Percentiles rank a stretch among this genome's conserved stretches.
Evolutionary conservation across 495 filamentous ascomycete genomes (phyloP).

Genomic region (Neurospora tetrasperma): DNA sequence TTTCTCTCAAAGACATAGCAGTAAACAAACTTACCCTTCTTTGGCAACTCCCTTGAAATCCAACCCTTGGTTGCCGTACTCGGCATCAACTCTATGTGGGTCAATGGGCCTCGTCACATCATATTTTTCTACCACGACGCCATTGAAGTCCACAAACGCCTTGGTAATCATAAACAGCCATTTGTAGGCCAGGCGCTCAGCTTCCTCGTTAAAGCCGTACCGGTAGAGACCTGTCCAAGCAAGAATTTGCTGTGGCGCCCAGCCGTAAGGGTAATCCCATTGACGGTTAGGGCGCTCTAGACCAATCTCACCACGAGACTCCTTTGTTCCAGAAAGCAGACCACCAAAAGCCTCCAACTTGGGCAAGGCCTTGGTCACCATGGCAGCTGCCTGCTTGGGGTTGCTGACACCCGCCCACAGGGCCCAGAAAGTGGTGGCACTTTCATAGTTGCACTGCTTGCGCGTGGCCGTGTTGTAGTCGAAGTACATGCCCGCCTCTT

Average conservation of each 20-base stretch:
- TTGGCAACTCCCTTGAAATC: constrained; percentile 90
- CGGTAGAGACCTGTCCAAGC: constrained; percentile 86
- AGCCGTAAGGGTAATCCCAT: constrained; percentile 97
- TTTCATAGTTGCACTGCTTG: constrained; percentile 69
- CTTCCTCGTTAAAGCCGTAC: constrained; percentile 84
- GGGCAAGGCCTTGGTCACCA: constrained; percentile 70
- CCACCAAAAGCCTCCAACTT: constrained; percentile 81
- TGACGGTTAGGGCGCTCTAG: constrained; percentile 84
- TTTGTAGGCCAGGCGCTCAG: constrained; percentile 78
- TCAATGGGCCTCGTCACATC: constrained; percentile 84
- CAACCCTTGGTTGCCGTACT: constrained; percentile 92
- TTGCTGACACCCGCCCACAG: constrained; percentile 86
- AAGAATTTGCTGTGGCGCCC: constrained; percentile 97
- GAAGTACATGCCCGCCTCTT: constrained; percentile 86
- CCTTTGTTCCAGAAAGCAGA: constrained; percentile 77
- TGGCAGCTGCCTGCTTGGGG: constrained; percentile 63
- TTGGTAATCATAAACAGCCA: constrained; percentile 98
- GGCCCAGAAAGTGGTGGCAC: constrained; percentile 87
- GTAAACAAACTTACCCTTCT: constrained; percentile 66
- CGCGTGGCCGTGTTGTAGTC: constrained; percentile 84
- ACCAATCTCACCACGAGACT: constrained; percentile 69
- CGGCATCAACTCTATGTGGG: constrained; percentile 85
- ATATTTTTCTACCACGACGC: constrained; percentile 97
- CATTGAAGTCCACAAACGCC: constrained; percentile 94
- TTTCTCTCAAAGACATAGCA: not conserved